Conservation (phyloP, 176 grass and related monocot genomes). For the Miscanthus lutarioriparius region DNA sequence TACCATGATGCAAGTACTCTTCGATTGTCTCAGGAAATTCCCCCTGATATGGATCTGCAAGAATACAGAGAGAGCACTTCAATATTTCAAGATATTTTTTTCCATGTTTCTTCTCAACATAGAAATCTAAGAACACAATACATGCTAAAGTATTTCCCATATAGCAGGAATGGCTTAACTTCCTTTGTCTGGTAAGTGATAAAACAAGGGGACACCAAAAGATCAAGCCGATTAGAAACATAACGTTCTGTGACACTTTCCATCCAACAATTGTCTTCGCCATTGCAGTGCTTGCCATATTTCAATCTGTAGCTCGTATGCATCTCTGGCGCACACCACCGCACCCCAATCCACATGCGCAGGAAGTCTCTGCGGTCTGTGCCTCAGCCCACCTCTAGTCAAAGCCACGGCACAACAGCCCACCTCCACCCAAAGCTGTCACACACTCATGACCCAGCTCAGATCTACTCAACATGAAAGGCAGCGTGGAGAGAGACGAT, state of each 20-base stretch:
- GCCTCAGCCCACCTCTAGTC: background rate
- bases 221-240: background rate
- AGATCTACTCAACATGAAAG: background rate
- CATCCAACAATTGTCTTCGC: background rate
- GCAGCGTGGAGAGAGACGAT: background rate
- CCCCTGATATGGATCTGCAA: slow-evolving; percentile 91
- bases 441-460: background rate
- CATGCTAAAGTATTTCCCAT: background rate
- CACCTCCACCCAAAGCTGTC: background rate
- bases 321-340: background rate
- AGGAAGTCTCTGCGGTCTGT: background rate
- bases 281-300: background rate
- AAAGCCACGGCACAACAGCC: background rate
- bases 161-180: slow-evolving; percentile 7
- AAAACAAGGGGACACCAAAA: background rate
- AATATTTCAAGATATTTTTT: slow-evolving; percentile 20
- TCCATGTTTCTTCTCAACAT: slow-evolving; percentile 12
- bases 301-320: background rate
- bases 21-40: slow-evolving; percentile 99
- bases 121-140: slow-evolving; percentile 7
- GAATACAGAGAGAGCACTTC: slow-evolving; percentile 23
- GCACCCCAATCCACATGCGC: background rate
- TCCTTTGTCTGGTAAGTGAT: background rate
- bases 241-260: background rate
- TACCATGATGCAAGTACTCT: slow-evolving; percentile 96